Evolutionary conservation across 108 stramenopile species (phyloP), one percentile per base, ranked within the genome.

Genomic region (Chaetoceros muelleri): DNA sequence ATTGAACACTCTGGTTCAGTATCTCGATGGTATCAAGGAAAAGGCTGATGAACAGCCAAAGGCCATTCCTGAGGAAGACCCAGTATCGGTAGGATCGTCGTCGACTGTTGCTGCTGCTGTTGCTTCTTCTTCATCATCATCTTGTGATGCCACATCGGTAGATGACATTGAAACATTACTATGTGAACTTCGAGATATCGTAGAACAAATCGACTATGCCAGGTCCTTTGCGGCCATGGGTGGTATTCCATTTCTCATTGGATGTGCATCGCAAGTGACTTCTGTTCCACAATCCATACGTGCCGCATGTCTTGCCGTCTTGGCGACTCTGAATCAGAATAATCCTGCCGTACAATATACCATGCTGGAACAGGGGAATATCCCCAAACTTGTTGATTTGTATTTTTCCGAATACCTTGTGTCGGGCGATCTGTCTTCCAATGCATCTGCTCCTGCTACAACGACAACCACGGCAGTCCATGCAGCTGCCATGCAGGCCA

Each of bases 121-220:
- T 48, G 31, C 64, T 40, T 47, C 58, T 31, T 30, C 63, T n/a
- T n/a, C n/a, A n/a, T n/a, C n/a, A n/a, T n/a, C n/a, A n/a, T n/a
- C n/a, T n/a, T n/a, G n/a, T n/a, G 34, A 40, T 40, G 8, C 71
- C 21, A 57, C 62, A 19, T 29, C 64, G 18, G 74, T 72, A 53
- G 77, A 73, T 31, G 78, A 78, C 3, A 60, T 84, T 53, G 62
- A 81, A 24, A 82, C 84, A 1, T 60, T 85, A 24, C 61, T 92
- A 23, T 76, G 83, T 48, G 90, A 92, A 65, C 62, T 92, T 18
- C 76, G 84, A 29, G 90, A 92, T 58, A 84, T 92, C 62, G 90
- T 92, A 29, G 90, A 92, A 58, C 90, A 92, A 65, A 87, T 92
- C 48, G 90, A 92, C 58, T 92, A 75, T 56, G 90, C 90, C 3